Base-by-base conservation (phyloP, 257 asterid genomes). In the Petunia secreta region DNA sequence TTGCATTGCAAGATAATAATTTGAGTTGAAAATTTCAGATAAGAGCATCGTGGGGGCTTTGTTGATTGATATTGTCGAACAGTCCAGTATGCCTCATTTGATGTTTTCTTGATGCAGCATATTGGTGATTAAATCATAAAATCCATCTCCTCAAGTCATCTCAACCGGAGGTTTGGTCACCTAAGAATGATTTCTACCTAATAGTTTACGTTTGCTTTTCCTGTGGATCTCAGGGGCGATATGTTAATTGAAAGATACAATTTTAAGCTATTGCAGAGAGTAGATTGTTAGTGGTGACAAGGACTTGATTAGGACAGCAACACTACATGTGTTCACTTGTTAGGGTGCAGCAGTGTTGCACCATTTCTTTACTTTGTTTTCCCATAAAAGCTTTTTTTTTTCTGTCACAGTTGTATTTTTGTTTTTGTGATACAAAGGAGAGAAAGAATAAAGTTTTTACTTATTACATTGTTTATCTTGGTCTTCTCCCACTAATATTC, bases 51-150 rank as follows among this genome's bases (percentile, higher is more conserved):
- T 65, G 78, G 48, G 4, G 67, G 79, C 7, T 68, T 9, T 10
- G 82, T 68, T 36, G 48, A 65, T 81, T 63, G 34, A n/a, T 55
- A 40, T 40, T 69, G n/a, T 60, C 38, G 25, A 52, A 59, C 54
- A 48, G 15, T 77, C 78, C 78, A 43, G 76, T 34, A 43, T 67
- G 80, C 74, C 82, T 82, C 59, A n/a, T 74, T 75, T 79, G 58
- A 50, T 39, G 52, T n/a, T 85, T 82, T 73, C 40, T 77, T 63
- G 58, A 25, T 58, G 69, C 73, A 77, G 68, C 62, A 50, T 73
- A 73, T 41, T 13, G 62, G 50, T 77, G 41, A 52, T 13, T 63
- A 63, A 25, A 14, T 63, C 58, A 64, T 67, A 16, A 14, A 13
- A 46, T 77, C 54, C 57, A 3, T 58, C 69, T 77, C 80, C 58